Evolutionary conservation across 2,329 filamentous ascomycete species (phyloP).

Genomic region (Ustulina deusta): DNA sequence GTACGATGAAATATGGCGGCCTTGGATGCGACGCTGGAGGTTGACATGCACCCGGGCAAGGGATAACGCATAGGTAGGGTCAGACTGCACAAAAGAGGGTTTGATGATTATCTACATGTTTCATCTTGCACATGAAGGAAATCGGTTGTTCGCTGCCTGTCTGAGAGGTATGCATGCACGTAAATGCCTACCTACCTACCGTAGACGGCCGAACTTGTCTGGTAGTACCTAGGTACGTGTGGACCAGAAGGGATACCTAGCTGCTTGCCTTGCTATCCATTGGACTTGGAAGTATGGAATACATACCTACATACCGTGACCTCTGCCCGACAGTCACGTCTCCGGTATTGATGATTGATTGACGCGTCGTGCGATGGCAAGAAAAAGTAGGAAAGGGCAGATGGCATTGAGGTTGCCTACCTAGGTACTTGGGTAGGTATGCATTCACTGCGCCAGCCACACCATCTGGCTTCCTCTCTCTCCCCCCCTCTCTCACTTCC

Average conservation of each 20-base stretch:
- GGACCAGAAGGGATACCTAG: not conserved
- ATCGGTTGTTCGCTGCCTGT: conserved; percentile 11
- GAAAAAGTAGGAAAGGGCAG: not conserved
- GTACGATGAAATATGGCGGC: not conserved
- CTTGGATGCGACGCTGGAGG: not conserved
- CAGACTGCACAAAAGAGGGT: conserved; percentile 11
- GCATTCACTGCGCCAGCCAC: not conserved
- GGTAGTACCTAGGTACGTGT: not conserved
- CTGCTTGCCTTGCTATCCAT: no score
- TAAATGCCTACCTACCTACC: not conserved
- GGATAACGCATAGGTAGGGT: not conserved
- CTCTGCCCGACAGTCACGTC: no score
- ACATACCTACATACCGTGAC: no score
- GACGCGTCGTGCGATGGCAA: no score
- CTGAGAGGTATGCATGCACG: conserved; percentile 10
- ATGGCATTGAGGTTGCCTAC: not conserved
- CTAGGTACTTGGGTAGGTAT: no score
- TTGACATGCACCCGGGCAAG: not conserved
- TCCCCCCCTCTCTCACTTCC: not conserved
- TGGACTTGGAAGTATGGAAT: no score
- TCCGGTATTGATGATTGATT: no score
- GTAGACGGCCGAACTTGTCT: no score
- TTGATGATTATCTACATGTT: not conserved
- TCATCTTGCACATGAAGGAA: no score
- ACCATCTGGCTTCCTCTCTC: not conserved